These are phyloP conservation scores for Pythium sukuiense DNA, from an alignment of 352 stramenopile genomes.

Conservation along the genomic window DNA sequence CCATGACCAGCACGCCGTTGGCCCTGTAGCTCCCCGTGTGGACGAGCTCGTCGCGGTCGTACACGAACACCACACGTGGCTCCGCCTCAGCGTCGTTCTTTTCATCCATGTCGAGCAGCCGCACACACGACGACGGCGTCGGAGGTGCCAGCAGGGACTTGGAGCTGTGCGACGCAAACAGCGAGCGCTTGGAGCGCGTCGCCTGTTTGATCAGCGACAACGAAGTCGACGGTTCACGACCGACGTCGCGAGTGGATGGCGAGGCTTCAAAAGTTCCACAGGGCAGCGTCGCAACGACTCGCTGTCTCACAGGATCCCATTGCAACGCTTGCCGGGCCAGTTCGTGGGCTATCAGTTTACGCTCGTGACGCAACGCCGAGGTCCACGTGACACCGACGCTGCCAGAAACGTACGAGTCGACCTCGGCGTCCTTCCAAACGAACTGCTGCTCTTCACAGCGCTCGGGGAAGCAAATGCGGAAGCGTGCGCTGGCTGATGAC, in stretches of 20 bases:
- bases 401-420: conserved; percentile 51
- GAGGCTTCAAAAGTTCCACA: conserved; percentile 23
- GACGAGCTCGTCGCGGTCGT: conserved; percentile 56
- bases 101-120: conserved; percentile 40
- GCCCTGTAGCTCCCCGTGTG: conserved; percentile 58
- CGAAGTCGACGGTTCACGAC: background rate
- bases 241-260: conserved; percentile 15
- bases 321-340: conserved; percentile 13
- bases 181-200: conserved; percentile 27
- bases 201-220: background rate
- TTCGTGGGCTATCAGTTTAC: conserved; percentile 18
- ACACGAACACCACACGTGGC: conserved; percentile 27
- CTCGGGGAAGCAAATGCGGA: conserved; percentile 48
- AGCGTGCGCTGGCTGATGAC: background rate
- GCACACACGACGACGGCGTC: conserved; percentile 41
- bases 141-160: conserved; percentile 4
- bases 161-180: conserved; percentile 28
- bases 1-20: conserved; percentile 55
- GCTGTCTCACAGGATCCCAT: conserved; percentile 15
- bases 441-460: conserved; percentile 56
- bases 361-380: conserved; percentile 14
- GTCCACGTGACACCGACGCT: conserved; percentile 34
- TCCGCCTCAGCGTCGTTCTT: conserved; percentile 15
- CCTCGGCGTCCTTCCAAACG: conserved; percentile 41
- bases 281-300: conserved; percentile 24